phyloP scores from a whole-genome alignment of 192 early-diverging fungal genomes.

The Podila verticillata region DNA sequence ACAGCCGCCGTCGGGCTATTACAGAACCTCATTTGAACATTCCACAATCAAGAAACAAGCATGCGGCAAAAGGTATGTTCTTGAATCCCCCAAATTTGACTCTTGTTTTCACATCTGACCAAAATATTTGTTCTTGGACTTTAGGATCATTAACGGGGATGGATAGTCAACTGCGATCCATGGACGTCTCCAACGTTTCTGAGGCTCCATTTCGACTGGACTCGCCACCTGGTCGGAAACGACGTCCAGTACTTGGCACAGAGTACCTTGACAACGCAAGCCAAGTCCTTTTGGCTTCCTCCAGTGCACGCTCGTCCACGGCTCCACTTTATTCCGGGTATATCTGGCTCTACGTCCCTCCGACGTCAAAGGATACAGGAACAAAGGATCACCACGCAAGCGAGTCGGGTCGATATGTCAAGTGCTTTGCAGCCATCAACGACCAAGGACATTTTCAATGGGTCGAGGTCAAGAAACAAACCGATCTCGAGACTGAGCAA shows the following conservation, averaged over 20 bases:
- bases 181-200: conserved; percentile 31
- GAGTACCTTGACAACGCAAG: conserved; percentile 46
- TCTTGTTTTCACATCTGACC: not conserved
- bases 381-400: not conserved
- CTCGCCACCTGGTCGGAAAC: conserved; percentile 17
- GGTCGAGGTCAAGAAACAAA: conserved; percentile 50
- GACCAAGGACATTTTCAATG: conserved; percentile 49
- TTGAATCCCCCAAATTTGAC: no score
- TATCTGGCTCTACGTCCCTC: conserved; percentile 39
- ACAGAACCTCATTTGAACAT: conserved; percentile 30
- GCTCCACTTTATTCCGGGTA: conserved; percentile 41
- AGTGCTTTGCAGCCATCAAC: conserved; percentile 43
- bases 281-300: conserved; percentile 29
- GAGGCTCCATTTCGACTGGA: conserved; percentile 26
- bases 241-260: conserved; percentile 38
- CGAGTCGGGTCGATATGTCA: conserved; percentile 30
- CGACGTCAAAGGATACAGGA: not conserved
- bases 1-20: conserved; percentile 34
- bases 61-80: conserved; percentile 13
- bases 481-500: conserved; percentile 18
- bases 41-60: conserved; percentile 4
- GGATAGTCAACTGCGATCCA: not conserved
- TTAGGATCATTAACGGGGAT: not conserved
- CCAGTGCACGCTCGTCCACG: conserved; percentile 43
- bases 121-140: not conserved